These are phyloP conservation scores for Byssothecium circinans DNA, from an alignment of 2,329 filamentous ascomycete genomes.

Conservation along the genomic window DNA sequence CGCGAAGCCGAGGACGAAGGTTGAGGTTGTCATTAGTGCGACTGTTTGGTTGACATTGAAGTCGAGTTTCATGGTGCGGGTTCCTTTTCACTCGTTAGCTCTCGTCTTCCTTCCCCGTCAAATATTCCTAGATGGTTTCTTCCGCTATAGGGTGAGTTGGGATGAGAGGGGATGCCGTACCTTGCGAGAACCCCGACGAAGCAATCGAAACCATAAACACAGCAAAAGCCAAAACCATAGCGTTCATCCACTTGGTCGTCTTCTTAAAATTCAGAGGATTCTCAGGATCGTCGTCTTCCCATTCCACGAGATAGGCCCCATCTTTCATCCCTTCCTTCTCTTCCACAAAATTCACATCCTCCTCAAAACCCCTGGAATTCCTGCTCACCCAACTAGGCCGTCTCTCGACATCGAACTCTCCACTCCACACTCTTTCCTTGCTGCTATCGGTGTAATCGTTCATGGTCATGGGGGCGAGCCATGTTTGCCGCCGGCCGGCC, in stretches of 20 bases:
- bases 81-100: constrained; percentile 12
- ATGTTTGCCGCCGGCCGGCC: constrained; percentile 19
- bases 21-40: constrained; percentile 28
- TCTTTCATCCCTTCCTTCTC: neutral
- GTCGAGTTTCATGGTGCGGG: constrained; percentile 28
- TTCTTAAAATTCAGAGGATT: constrained; percentile 59
- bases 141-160: neutral
- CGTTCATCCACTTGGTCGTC: constrained; percentile 46
- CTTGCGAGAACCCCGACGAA: constrained; percentile 24
- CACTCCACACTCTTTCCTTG: constrained; percentile 11
- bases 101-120: neutral
- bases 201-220: constrained; percentile 34
- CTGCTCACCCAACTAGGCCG: constrained; percentile 17
- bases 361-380: neutral
- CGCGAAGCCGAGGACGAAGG: constrained; percentile 34
- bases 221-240: constrained; percentile 31
- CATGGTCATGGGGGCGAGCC: constrained; percentile 14
- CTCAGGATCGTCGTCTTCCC: constrained; percentile 57
- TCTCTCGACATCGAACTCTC: constrained; percentile 21
- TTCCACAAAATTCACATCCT: neutral
- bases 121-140: too few relatives aligned
- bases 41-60: constrained; percentile 22
- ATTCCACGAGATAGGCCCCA: constrained; percentile 50
- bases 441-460: constrained; percentile 1
- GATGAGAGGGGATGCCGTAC: constrained; percentile 11